Evolutionary conservation across 305 asterid genomes (phyloP).

Genomic region (Ajuga reptans): DNA sequence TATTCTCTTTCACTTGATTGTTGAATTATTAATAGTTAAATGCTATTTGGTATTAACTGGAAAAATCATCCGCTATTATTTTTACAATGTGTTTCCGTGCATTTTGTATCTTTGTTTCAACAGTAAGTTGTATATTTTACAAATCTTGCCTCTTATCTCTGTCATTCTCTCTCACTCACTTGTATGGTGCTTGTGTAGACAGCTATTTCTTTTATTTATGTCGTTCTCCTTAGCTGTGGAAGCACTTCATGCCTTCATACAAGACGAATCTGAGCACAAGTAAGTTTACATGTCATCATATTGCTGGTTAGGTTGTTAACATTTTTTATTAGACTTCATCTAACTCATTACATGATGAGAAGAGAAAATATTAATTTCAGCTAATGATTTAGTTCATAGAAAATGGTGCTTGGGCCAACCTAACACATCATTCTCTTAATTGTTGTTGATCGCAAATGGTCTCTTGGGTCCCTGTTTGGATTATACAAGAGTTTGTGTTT

Average conservation of each 20-base stretch:
- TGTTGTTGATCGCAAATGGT: neutral
- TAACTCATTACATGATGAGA: neutral
- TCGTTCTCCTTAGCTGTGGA: conserved; percentile 93
- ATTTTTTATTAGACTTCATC: conserved; percentile 3
- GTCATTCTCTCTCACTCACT: conserved; percentile 19
- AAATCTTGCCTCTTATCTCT: neutral
- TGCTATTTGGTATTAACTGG: neutral
- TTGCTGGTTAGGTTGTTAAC: conserved; percentile 11
- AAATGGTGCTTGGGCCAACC: neutral
- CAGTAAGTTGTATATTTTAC: neutral
- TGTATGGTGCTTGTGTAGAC: conserved; percentile 74
- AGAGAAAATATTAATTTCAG: neutral
- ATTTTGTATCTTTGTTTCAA: neutral
- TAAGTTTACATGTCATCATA: conserved; percentile 37
- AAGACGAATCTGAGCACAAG: conserved; percentile 99
- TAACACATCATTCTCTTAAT: neutral
- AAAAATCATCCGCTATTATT: neutral
- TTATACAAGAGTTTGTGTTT: too few relatives aligned
- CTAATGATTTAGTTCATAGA: neutral
- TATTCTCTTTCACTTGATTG: neutral
- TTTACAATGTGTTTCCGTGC: conserved; percentile 8
- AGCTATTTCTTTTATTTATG: conserved; percentile 94
- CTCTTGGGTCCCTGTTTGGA: too few relatives aligned
- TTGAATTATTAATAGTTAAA: neutral
- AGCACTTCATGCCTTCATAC: conserved; percentile 94